Evolutionary conservation across 208 protist genomes (phyloP).

Genomic region (Crithidia bombi): DNA sequence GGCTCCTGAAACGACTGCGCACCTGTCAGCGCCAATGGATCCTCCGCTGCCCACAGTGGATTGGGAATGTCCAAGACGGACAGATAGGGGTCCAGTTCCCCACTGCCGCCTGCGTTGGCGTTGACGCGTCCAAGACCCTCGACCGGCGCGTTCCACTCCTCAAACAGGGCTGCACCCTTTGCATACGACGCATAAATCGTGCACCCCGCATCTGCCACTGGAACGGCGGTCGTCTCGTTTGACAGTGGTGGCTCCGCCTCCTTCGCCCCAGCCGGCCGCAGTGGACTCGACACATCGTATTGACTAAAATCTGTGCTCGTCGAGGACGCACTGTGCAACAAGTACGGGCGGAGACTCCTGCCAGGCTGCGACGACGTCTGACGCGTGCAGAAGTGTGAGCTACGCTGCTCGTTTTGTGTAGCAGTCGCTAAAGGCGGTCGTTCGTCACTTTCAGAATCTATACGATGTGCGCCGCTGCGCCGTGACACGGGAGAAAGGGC

Average conservation of each 20-base stretch:
- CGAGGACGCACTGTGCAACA: neutral
- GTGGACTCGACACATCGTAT: neutral
- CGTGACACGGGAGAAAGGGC: neutral
- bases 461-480: neutral
- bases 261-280: neutral
- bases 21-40: conserved; percentile 29
- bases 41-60: conserved; percentile 15
- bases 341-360: neutral
- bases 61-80: conserved; percentile 5
- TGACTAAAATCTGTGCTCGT: conserved; percentile 14
- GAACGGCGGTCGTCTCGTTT: neutral
- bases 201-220: neutral
- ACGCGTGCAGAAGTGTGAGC: neutral
- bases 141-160: conserved; percentile 23
- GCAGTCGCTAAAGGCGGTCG: neutral
- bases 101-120: neutral
- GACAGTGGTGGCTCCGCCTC: neutral
- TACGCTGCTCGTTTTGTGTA: too few species aligned
- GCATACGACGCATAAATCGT: conserved; percentile 32
- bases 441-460: neutral
- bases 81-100: conserved; percentile 30
- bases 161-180: conserved; percentile 23
- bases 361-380: conserved; percentile 1
- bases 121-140: neutral
- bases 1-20: conserved; percentile 27